Base-by-base conservation (phyloP, 164 flowering plant genomes). In the Platanus orientalis region DNA sequence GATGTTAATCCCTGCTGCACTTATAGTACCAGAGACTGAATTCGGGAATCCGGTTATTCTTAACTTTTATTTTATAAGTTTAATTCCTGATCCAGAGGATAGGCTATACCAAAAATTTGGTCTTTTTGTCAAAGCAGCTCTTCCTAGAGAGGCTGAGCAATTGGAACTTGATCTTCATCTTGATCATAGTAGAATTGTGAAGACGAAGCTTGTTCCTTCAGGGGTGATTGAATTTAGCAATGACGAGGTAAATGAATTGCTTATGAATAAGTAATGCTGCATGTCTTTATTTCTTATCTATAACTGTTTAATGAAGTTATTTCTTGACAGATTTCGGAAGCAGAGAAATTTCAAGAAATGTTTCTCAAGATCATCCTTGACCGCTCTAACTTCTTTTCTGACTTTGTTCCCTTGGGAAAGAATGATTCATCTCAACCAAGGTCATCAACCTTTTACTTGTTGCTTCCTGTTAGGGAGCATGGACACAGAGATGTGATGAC, bases 101-200 rank as follows among this genome's bases (percentile, higher is more conserved):
- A 82, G 97, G 69, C 45, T 16, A 51, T 90, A 95, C 65, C 79
- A 67, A 69, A 49, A 63, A 20, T 95, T 95, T 78, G 92, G 91
- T 54, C 86, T 92, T 55, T 92, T 92, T 75, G 61, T 92, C 42
- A 83, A 79, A 72, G 70, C 72, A 49, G 77, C 83, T 62, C 88
- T 95, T 14, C 94, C 97, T 5, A 34, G 16, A 56, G 97, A 90
- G 76, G 96, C 88, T 73, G 92, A 73, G 72, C 65, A 51, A 55
- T 76, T 95, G 92, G 71, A 82, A 67, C 67, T 92, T 62, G 96
- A 89, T 69, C 90, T 95, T 69, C 91, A 83, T 79, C 82, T 95
- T 27, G 78, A 82, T 62, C 91, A 66, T 70, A 82, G 96, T 59
- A 84, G 99, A 84, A 82, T 83, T 68, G 97, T 95, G 21, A 67